phyloP scores from a whole-genome alignment of 495 filamentous ascomycete genomes.

The Cladorrhinum samala region DNA sequence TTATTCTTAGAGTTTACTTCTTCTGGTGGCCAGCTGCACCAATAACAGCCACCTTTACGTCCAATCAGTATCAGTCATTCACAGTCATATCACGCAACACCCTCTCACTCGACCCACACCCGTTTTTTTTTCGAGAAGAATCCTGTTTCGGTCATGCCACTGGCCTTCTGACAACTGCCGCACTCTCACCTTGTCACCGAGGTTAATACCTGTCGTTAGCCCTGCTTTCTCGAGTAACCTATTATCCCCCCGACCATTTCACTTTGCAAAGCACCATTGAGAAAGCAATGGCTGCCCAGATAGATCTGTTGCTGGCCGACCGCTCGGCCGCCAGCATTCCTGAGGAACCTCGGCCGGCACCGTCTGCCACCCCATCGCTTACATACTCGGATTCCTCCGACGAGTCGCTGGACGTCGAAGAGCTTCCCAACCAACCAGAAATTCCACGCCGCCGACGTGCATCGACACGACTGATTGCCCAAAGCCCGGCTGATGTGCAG shows the following conservation, averaged over 20 bases:
- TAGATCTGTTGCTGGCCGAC: slow-evolving; percentile 25
- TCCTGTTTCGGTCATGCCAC: no score
- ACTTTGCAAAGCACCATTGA: no score
- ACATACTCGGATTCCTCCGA: slow-evolving; percentile 46
- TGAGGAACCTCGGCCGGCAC: slow-evolving; percentile 27
- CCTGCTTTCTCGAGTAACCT: no score
- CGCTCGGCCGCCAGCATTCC: slow-evolving; percentile 29
- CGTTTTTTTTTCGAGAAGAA: neutral
- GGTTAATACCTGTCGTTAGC: no score
- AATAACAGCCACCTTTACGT: no score
- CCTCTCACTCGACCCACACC: neutral
- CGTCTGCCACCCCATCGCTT: slow-evolving; percentile 44
- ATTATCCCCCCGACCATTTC: no score
- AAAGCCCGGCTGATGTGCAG: slow-evolving; percentile 67
- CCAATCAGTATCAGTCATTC: no score
- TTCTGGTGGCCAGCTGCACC: no score
- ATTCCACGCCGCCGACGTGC: slow-evolving; percentile 59
- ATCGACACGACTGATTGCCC: slow-evolving; percentile 73
- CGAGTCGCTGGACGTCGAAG: slow-evolving; percentile 33
- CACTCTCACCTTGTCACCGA: no score
- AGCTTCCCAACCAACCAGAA: slow-evolving; percentile 24
- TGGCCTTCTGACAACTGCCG: neutral
- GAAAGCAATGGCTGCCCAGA: slow-evolving; percentile 25
- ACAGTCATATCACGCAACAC: neutral
- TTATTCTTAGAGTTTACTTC: neutral